Evolutionary conservation across 176 grass and related monocot species (phyloP), one percentile per base, ranked within the genome.

Genomic region (Pharus latifolius): DNA sequence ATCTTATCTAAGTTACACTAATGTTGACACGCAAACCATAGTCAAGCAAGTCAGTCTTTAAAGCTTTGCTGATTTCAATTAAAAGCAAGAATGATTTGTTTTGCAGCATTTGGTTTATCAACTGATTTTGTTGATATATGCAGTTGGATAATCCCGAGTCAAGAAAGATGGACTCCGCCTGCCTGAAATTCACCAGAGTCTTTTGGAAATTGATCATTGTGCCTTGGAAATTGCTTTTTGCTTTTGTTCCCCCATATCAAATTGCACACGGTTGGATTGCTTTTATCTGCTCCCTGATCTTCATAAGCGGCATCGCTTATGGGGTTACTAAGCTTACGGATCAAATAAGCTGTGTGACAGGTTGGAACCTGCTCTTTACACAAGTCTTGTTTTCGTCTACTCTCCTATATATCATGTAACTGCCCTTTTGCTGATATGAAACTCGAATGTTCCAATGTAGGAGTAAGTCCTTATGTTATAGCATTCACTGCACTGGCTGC

Each of bases 291-390:
- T 87, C 83, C 31, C 80, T 96, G 27, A 26, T 49, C 15, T 92
- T 92, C 59, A 92, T 96, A 71, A 96, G 88, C 56, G 88, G 80
- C 24, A 96, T 96, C 74, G 85, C 92, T 56, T 96, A 89, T 63
- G 85, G 76, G 54, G 92, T 96, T 45, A 96, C 92, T 63, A 87
- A 84, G 72, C 62, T 96, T 49, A 92, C 92, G 31, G 92, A 96
- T 82, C 85, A 86, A 53, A 96, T 96, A 65, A 96, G 92, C 65
- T 96, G 83, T 10, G 85, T 87, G 75, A 96, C 92, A 92, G 88
- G 92, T 92, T 79, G 33, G 22, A 67, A 85, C 32, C 67, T 40
- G 40, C 48, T 23, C 64, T 24, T 38, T 54, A 11, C 15, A 77
- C 49, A 63, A 13, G 19, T 53, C 61, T 53, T 13, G 37, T 61